Base-by-base conservation (phyloP, 257 asterid genomes). In the Jacaranda copaia region DNA sequence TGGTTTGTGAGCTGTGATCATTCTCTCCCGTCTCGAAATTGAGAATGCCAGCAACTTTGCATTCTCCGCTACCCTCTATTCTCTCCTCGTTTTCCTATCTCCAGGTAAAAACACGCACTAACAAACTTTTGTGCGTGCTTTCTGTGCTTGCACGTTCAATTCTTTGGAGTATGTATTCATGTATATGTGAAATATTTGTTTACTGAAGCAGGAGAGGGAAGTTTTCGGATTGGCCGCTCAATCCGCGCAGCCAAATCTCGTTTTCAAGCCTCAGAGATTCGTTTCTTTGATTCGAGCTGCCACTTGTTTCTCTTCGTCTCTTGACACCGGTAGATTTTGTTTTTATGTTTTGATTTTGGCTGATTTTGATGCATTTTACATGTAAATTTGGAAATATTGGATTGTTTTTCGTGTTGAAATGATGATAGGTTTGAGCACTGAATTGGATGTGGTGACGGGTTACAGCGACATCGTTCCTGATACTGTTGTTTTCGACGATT, bases 401-500 rank as follows among this genome's bases (percentile, higher is more conserved):
- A 25, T 32, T 73, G 20, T 73, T 75, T 42, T 12, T 16, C 70
- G 71, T 55, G 32, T 25, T 25, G 32, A 25, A 64, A 80, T 78
- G 79, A 16, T 46, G 40, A 71, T 84, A 93, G 97, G 91, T 81
- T 79, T 84, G 82, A 88, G 86, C 74, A 89, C 97, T 25, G 99
- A 93, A 72, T 79, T 93, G 89, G 98, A 93, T 84, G 91, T 87
- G 4, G 99, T 96, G 42, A 57, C 91, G 16, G 79, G 81, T 77
- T 91, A 84, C 83, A 96, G 98, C 42, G 93, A 91, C 91, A 93
- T 96, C 77, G 98, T 96, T 72, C 99, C 99, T 0, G 99, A 96
- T 83, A 93, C 99, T 6, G 97, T 96, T 52, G 80, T 93, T 62
- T 96, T 96, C 69, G 98, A 96, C 85, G 99, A 96, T 84, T 96